Conservation (phyloP, 208 protist species). For the Acanthamoeba triangularis region DNA sequence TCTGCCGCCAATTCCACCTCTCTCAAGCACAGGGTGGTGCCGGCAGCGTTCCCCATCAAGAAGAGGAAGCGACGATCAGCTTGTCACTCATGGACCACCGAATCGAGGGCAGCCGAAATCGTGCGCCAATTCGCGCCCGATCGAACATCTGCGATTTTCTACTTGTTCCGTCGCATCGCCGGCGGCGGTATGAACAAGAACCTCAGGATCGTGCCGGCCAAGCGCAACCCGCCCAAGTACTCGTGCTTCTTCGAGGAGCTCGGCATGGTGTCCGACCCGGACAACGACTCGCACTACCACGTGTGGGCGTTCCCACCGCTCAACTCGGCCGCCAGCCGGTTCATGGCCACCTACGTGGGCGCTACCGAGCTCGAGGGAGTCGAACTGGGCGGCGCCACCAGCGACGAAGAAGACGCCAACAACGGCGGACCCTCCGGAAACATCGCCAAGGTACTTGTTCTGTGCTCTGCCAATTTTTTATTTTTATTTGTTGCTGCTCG, state of each 20-base stretch:
- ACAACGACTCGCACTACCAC: conserved; percentile 63
- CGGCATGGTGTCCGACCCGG: conserved; percentile 46
- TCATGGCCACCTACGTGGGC: conserved; percentile 28
- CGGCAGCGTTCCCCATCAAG: not conserved
- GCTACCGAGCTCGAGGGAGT: conserved; percentile 26
- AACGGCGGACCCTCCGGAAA: not conserved
- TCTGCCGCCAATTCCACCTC: not conserved
- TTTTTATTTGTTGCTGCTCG: not conserved
- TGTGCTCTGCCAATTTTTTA: not conserved
- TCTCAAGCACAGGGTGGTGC: not conserved
- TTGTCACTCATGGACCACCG: conserved; percentile 21
- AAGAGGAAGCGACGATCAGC: conserved; percentile 40
- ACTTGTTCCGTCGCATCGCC: conserved; percentile 30
- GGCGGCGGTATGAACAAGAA: conserved; percentile 52
- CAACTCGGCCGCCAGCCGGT: not conserved
- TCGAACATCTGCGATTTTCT: conserved; percentile 25
- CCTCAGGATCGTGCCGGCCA: conserved; percentile 53
- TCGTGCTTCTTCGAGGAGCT: conserved; percentile 66
- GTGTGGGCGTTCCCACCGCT: conserved; percentile 42
- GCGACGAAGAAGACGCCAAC: conserved; percentile 13
- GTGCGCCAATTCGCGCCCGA: not conserved
- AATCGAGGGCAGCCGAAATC: conserved; percentile 18
- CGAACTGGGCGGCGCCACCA: conserved; percentile 42
- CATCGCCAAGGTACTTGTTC: not conserved
- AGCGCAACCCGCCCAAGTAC: conserved; percentile 55